Conservation (phyloP, 1,139 yeast genomes). For the Blastobotrys capitulatus region DNA sequence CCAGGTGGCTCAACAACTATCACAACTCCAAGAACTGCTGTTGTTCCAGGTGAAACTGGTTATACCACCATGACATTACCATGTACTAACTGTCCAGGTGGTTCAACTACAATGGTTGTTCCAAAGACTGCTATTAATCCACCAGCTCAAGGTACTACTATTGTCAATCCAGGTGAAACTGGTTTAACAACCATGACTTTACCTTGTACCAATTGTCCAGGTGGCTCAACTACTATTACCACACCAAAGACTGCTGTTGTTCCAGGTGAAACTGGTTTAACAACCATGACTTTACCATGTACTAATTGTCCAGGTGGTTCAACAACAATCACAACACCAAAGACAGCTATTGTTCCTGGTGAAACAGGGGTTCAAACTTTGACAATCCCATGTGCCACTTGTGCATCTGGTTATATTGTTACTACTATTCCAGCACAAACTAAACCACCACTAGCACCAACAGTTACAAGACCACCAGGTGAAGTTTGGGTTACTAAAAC, state of each 20-base stretch:
- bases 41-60: not conserved
- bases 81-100: conserved; percentile 8
- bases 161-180: conserved; percentile 3
- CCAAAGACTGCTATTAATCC: not conserved
- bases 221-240: not conserved
- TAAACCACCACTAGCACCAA: not conserved
- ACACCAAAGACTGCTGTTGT: not conserved
- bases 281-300: conserved; percentile 4
- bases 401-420: conserved; percentile 5
- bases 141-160: conserved; percentile 4
- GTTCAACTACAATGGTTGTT: not conserved
- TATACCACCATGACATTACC: conserved; percentile 13
- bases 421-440: not conserved
- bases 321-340: not conserved
- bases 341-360: not conserved
- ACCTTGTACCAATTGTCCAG: conserved; percentile 2
- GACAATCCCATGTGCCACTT: conserved; percentile 8
- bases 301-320: conserved; percentile 4
- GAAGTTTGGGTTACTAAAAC: conserved; percentile 1
- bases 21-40: conserved; percentile 1
- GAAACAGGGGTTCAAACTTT: too few relatives aligned
- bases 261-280: not conserved
- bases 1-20: conserved; percentile 5
- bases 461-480: not conserved
- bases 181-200: not conserved